These are phyloP conservation scores for Abrus precatorius DNA, from an alignment of 306 rosid species.

Conservation along the genomic window DNA sequence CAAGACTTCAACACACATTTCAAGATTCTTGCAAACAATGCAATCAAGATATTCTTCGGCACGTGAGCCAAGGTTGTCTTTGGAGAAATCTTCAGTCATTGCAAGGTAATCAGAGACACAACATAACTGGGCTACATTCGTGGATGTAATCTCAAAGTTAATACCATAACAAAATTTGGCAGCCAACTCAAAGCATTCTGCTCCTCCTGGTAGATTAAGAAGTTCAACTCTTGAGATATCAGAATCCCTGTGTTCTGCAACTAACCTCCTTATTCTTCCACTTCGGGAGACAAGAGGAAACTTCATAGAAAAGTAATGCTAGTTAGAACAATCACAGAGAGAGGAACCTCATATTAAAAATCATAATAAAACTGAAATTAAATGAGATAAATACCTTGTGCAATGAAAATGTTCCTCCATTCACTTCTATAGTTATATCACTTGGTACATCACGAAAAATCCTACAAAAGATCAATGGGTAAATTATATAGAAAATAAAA, in stretches of 20 bases:
- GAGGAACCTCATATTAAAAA: neutral
- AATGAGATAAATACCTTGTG: conserved; percentile 69
- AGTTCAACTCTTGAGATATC: conserved; percentile 95
- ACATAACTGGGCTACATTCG: conserved; percentile 89
- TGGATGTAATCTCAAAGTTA: conserved; percentile 90
- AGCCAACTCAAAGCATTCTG: conserved; percentile 90
- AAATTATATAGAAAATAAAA: conserved; percentile 41
- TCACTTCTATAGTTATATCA: conserved; percentile 89
- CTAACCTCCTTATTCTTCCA: conserved; percentile 88
- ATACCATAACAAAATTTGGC: conserved; percentile 98
- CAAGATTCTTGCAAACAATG: conserved; percentile 90
- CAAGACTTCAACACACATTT: conserved; percentile 92
- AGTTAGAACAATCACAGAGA: conserved; percentile 36
- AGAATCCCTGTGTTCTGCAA: conserved; percentile 92
- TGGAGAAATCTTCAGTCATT: conserved; percentile 95
- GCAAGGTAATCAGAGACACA: conserved; percentile 91
- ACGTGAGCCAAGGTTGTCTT: conserved; percentile 86
- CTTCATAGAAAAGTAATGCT: conserved; percentile 60
- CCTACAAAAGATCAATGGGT: conserved; percentile 62
- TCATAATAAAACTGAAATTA: conserved; percentile 32
- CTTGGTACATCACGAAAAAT: conserved; percentile 98
- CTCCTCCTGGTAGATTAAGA: conserved; percentile 90
- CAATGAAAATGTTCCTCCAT: conserved; percentile 77
- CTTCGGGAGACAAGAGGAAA: conserved; percentile 99
- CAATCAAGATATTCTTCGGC: conserved; percentile 83